Evolutionary conservation across 331 rosid species (phyloP).

Genomic region (Malus hybrid): DNA sequence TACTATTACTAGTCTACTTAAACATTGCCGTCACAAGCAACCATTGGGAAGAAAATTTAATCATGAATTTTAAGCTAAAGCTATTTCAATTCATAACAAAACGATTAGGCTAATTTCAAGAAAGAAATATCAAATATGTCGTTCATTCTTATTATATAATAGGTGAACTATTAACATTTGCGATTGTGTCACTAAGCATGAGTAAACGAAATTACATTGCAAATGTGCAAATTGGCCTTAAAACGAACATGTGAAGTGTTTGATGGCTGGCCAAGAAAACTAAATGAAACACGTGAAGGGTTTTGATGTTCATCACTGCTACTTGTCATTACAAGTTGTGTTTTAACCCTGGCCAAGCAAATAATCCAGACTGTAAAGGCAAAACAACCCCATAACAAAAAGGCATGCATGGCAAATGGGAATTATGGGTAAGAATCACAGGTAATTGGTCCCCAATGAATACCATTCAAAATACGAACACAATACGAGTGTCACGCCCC

Average conservation of each 20-base stretch:
- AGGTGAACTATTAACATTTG: too few relatives aligned
- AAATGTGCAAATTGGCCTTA: slow-evolving; percentile 16
- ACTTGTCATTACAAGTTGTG: slow-evolving; percentile 9
- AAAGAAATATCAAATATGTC: too few relatives aligned
- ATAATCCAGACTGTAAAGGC: slow-evolving; percentile 27
- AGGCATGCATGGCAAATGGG: background rate
- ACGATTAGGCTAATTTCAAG: background rate
- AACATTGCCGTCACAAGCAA: background rate
- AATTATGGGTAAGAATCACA: background rate
- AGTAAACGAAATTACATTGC: background rate
- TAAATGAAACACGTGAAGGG: slow-evolving; percentile 17
- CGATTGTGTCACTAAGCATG: too few relatives aligned
- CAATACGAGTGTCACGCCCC: background rate
- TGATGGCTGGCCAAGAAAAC: background rate
- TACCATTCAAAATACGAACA: background rate
- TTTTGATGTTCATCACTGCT: background rate
- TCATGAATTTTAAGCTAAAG: background rate
- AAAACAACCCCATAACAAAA: slow-evolving; percentile 15
- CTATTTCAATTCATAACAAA: background rate
- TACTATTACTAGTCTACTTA: background rate
- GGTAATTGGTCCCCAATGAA: background rate
- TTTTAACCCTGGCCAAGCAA: slow-evolving; percentile 18
- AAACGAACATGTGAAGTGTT: slow-evolving; percentile 21
- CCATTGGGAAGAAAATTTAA: background rate
- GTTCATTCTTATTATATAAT: too few relatives aligned